Conservation (phyloP, 1,139 yeast species). For the Taphrina deformans region DNA sequence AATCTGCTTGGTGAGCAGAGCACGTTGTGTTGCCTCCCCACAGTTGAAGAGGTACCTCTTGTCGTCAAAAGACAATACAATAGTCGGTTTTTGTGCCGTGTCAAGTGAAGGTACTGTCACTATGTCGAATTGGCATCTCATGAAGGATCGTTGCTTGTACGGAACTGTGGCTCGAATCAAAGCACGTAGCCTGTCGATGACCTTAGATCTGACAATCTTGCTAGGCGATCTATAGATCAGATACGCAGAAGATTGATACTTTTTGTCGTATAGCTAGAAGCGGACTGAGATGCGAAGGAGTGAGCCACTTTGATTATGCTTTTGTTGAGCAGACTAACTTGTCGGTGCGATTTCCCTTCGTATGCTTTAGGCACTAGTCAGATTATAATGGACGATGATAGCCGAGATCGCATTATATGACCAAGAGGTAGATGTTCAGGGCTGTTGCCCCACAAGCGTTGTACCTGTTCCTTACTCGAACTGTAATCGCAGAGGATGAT, state of each 20-base stretch:
- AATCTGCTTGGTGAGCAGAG: slow-evolving; percentile 7
- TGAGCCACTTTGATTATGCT: too few species aligned
- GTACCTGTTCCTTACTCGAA: too few species aligned
- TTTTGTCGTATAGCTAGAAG: too few species aligned
- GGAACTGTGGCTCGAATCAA: slow-evolving; percentile 9
- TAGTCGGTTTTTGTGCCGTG: slow-evolving; percentile 19
- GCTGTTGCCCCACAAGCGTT: too few species aligned
- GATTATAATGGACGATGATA: too few species aligned
- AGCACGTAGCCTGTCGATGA: slow-evolving; percentile 28
- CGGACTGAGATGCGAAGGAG: too few species aligned
- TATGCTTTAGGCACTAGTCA: not conserved
- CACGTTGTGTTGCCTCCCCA: slow-evolving; percentile 33
- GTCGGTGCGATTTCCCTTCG: too few species aligned
- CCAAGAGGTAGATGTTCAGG: too few species aligned
- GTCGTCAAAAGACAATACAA: slow-evolving; percentile 28
- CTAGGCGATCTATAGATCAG: not conserved
- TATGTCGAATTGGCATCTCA: slow-evolving; percentile 7
- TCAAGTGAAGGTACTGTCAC: slow-evolving; percentile 24
- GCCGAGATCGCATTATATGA: too few species aligned
- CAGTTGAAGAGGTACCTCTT: slow-evolving; percentile 33
- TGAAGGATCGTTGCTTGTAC: not conserved
- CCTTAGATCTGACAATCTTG: slow-evolving; percentile 1
- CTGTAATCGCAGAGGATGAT: too few species aligned
- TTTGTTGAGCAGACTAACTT: too few species aligned
- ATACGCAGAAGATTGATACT: too few species aligned